Evolutionary conservation across 1,284 basidiomycete species (phyloP), one percentile per base, ranked within the genome.

Genomic region (Ceratobasidium sp.): DNA sequence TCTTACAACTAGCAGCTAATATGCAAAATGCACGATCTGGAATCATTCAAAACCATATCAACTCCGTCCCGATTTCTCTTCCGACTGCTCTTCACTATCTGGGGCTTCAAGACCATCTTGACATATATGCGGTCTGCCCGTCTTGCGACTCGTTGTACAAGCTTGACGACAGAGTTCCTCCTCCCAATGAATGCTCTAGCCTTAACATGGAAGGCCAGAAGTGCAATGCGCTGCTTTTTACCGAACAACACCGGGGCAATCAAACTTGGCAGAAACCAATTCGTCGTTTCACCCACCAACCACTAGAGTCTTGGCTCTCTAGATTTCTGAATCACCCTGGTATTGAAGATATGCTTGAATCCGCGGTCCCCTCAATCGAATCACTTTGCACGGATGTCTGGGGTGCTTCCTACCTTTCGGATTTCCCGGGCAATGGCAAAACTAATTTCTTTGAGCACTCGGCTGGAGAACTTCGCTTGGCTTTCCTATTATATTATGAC

Each of bases 401-500:
- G 48, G 81, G 85, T 60, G 84, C 83, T 1, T 80, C 79, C 1
- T 55, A 78, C 14, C 50, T 85, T 0, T 79, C 77, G 4, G 64
- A 82, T 0, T 83, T 85, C 54, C 48, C 48, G 3, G 82, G 82
- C 7, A 78, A 79, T 0, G 82, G 80, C 2, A 48, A 73, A 41
- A 77, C 77, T 41, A 80, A 79, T 23, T 70, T 82, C 23, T 30
- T 79, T 1, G 80, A 55, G 64, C 62, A 48, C 60, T 77, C 79
- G 20, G 55, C 55, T 82, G 67, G 78, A 78, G 65, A 81, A 77
- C 77, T 73, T 65, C 77, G 82, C 60, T 77, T 84, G 70, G 50
- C 80, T 30, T 85, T 85, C 74, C 80, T 80, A 35, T 80, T 87
- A 0, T 82, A 79, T 48, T 60, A 86, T 3, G 84, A 88, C 69